These are phyloP conservation scores for Lenwebbia sp. DNA, from an alignment of 345 rosid genomes.

Conservation along the genomic window DNA sequence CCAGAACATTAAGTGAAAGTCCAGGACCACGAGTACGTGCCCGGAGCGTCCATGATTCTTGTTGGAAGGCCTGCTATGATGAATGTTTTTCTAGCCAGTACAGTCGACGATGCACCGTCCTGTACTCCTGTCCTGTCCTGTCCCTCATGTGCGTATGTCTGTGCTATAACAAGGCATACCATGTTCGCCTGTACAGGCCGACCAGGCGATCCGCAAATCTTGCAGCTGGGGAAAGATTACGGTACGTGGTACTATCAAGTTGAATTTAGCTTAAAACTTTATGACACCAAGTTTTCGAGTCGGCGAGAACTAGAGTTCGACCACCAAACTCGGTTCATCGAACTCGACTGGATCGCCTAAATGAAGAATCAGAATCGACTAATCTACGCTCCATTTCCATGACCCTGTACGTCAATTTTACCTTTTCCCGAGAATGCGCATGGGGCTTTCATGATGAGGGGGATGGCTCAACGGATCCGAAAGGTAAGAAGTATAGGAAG, in stretches of 20 bases:
- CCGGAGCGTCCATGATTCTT: background rate
- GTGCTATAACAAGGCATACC: background rate
- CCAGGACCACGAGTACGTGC: background rate
- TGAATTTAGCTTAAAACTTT: fast-evolving
- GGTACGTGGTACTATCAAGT: background rate
- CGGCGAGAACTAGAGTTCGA: background rate
- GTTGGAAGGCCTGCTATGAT: background rate
- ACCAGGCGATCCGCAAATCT: background rate
- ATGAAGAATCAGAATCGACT: background rate
- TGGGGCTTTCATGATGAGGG: background rate
- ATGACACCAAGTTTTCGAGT: background rate
- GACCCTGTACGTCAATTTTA: background rate
- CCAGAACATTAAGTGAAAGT: background rate
- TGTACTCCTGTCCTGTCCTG: background rate
- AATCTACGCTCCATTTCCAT: too few species aligned
- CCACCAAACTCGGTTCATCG: background rate
- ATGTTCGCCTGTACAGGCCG: background rate
- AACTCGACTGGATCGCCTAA: background rate
- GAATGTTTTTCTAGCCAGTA: background rate
- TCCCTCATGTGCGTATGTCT: background rate
- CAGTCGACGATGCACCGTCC: background rate
- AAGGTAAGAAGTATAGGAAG: background rate
- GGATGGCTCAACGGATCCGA: background rate
- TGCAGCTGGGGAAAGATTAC: background rate
- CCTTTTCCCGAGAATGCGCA: background rate